Conservation (phyloP, 2,329 filamentous ascomycete genomes). For the Lachnellula arida region DNA sequence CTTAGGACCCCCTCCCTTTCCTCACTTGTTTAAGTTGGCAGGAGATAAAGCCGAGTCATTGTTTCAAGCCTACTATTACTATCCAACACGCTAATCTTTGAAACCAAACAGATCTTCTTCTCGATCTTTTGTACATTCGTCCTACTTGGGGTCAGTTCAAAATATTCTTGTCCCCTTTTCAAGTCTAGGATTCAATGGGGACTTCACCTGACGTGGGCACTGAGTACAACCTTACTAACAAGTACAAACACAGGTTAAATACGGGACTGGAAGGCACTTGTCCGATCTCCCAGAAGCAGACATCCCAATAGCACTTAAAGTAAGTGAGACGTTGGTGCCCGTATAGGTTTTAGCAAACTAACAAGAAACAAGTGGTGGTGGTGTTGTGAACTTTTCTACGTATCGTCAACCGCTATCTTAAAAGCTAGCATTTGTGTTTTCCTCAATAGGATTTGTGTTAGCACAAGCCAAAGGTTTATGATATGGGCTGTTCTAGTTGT, state of each 20-base stretch:
- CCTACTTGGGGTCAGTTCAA: slow-evolving; percentile 11
- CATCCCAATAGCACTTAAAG: slow-evolving; percentile 15
- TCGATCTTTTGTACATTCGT: slow-evolving; percentile 15
- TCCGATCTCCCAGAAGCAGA: slow-evolving; percentile 3
- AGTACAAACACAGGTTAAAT: not conserved
- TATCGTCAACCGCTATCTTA: slow-evolving; percentile 36
- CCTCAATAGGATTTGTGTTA: slow-evolving; percentile 33
- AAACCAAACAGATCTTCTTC: slow-evolving; percentile 14
- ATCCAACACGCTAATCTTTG: not conserved
- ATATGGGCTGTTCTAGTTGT: slow-evolving; percentile 32
- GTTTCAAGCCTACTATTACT: not conserved
- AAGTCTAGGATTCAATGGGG: too few species aligned
- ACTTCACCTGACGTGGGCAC: too few species aligned
- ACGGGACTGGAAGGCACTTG: slow-evolving; percentile 20
- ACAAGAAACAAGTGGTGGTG: slow-evolving; percentile 20
- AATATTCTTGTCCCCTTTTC: too few species aligned
- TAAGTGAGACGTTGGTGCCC: not conserved
- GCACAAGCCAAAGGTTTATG: slow-evolving; percentile 26
- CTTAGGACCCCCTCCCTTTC: not conserved
- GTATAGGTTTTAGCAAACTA: not conserved
- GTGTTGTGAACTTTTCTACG: slow-evolving; percentile 34
- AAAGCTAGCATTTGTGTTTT: slow-evolving; percentile 36
- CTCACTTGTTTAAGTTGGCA: too few species aligned
- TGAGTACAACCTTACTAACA: too few species aligned
- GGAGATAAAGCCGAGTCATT: not conserved